A percentile compares a stretch with the other conserved stretches of the same genome.
Evolutionary conservation across 148 eudicot genomes (phyloP).

Genomic region (Oxyria digyna): DNA sequence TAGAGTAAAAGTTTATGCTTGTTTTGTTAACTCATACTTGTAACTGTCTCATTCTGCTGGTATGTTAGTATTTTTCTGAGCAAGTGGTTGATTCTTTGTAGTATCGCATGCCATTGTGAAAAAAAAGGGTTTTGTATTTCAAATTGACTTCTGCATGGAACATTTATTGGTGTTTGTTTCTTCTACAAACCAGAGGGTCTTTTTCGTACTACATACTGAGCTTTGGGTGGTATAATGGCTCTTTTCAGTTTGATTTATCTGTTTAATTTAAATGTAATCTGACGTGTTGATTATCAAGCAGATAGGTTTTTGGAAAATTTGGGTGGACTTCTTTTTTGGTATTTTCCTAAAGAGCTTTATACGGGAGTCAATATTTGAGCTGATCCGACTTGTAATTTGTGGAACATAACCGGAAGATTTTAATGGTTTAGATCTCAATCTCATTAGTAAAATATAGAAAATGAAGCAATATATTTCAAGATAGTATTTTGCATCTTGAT

Average conservation of each 20-base stretch:
- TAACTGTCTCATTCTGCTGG: neutral
- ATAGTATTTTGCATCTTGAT: neutral
- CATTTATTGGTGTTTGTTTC: neutral
- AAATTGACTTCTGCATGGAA: neutral
- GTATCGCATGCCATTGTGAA: neutral
- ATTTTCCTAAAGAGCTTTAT: neutral
- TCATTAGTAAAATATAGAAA: neutral
- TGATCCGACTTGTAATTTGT: too few species aligned
- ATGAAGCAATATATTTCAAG: neutral
- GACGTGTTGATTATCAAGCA: neutral
- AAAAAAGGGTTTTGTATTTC: neutral
- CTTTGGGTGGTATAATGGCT: neutral
- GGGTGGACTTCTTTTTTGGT: neutral
- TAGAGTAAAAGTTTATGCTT: neutral
- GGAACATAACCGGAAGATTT: too few species aligned
- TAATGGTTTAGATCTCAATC: too few species aligned
- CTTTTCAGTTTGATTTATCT: neutral
- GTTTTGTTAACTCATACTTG: neutral
- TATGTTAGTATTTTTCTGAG: neutral
- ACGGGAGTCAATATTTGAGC: too few species aligned
- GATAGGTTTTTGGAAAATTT: neutral
- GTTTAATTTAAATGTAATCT: neutral
- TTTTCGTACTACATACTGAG: neutral
- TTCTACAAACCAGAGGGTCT: neutral
- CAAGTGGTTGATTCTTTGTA: neutral